Evolutionary conservation across 768 basidiomycete species (phyloP), one percentile per base, ranked within the genome.

Genomic region (Tylopilus rubrobrunneus): DNA sequence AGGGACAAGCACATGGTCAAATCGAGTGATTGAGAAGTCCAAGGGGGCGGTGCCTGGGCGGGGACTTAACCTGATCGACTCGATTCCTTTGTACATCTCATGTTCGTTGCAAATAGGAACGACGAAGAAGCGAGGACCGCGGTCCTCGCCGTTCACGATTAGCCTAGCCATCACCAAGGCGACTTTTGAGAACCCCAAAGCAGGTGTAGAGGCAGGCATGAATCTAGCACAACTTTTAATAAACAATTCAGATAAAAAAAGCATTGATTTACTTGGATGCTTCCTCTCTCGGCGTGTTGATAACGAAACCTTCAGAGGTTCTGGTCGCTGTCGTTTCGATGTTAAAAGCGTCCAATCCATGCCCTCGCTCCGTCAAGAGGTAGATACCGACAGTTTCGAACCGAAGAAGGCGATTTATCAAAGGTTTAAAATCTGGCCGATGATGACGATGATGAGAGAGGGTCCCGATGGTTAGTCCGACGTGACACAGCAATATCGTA

Each of bases 321-420:
- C 73, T 74, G 0, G 77, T 81, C 10, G 81, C 83, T 15, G 81
- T 84, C 8, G 83, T 84, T 63, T 84, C 82, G 10, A 83, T 75
- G 58, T 84, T 81, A 58, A 79, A 77, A 1, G 81, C 77, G 44
- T 83, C 82, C n/a, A 84, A 65, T 14, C 81, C 83, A 53, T 84
- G 83, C 1, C 79, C 82, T 9, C 79, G 74, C 67, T 83, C 82
- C 0, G 78, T 76, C 41, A 82, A 66, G 44, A 81, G 74, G 56
- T 77, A 82, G 39, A 81, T 70, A 1, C 81, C 81, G 45, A 79
- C 74, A 12, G 76, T 77, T 19, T 83, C 79, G 40, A 82, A 78
- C 21, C 74, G 72, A 39, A 83, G 65, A n/a, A 83, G 67, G 33
- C 74, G 67, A 44, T 81, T 69, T 7, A 83, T 73, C 6, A 82